Base-by-base conservation (phyloP, 75 land plant species). In the Ceratopteris richardii region DNA sequence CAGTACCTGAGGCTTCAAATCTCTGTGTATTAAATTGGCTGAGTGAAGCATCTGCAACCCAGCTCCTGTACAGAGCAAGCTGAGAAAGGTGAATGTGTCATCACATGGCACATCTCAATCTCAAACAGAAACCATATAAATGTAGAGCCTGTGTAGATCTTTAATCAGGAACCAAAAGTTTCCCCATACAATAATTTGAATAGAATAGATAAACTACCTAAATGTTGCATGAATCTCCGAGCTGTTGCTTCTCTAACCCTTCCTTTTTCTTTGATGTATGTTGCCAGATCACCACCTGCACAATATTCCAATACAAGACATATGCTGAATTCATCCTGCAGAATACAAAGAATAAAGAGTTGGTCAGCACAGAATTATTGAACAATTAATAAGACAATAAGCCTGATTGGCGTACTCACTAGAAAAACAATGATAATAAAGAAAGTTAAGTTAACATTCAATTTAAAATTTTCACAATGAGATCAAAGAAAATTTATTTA, bases 291-390 rank as follows among this genome's bases (percentile, higher is more conserved):
- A 37, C 87, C 87, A 7, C 80, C 80, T 53, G 71, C 58, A 42
- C 87, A 83, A 47, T 69, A 77, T 50, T 83, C 87, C 63, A 83
- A 44, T 5, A 80, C 73, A 23, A 83, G 73, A 39, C 60, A 80
- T 12, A 80, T 52, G 19, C 66, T 71, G 19, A 47, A 67, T 26
- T 69, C 65, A 29, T 39, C 63, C 86, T 83, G 61, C 13, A 5
- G 18, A 30, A 54, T n/a, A 14, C 14, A 10, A 12, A 39, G 48
- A 18, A 39, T 1, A 59, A 59, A 44, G n/a, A n/a, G n/a, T n/a
- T n/a, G n/a, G n/a, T n/a, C n/a, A n/a, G n/a, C n/a, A n/a, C n/a
- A n/a, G n/a, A n/a, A n/a, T n/a, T n/a, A n/a, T n/a, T n/a, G n/a
- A n/a, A n/a, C n/a, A n/a, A n/a, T n/a, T n/a, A n/a, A n/a, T n/a